phyloP scores from a whole-genome alignment of 108 stramenopile species.

The Skeletonema grethae region DNA sequence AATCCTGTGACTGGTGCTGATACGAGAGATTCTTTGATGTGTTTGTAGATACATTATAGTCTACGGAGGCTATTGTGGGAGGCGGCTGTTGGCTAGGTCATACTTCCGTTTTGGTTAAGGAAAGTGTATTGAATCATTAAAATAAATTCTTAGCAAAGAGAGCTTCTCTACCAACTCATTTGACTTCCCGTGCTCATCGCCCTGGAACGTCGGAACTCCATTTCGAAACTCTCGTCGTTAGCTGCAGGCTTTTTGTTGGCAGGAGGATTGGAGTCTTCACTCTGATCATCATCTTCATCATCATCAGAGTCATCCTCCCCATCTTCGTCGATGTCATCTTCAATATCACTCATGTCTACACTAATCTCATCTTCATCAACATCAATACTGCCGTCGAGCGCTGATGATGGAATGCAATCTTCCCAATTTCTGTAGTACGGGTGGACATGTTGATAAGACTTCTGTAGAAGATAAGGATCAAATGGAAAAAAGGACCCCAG shows the following conservation, averaged over 20 bases:
- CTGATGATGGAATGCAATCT: conserved; percentile 50
- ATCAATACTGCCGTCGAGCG: conserved; percentile 5
- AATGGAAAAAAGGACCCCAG: conserved; percentile 97
- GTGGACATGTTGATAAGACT: conserved; percentile 79
- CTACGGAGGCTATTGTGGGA: no score
- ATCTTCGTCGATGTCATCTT: conserved; percentile 26
- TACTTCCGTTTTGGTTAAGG: no score
- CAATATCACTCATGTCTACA: conserved; percentile 27
- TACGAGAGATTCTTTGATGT: conserved; percentile 91
- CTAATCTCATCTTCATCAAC: conserved; percentile 34
- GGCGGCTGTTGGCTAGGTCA: not conserved
- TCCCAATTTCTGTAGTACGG: conserved; percentile 89
- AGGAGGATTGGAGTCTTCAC: not conserved
- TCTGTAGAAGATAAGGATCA: conserved; percentile 91
- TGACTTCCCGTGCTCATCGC: conserved; percentile 55
- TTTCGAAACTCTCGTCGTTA: conserved; percentile 29
- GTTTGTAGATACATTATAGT: conserved; percentile 24
- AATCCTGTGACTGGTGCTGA: conserved; percentile 91
- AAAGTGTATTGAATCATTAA: not conserved
- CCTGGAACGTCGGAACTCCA: conserved; percentile 46
- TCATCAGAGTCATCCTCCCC: conserved; percentile 27
- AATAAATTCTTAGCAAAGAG: not conserved
- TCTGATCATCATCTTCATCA: conserved; percentile 23
- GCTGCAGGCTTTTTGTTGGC: not conserved
- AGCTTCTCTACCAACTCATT: conserved; percentile 37